phyloP scores from a whole-genome alignment of 176 grass and related monocot species.

The Oryza longistaminata region DNA sequence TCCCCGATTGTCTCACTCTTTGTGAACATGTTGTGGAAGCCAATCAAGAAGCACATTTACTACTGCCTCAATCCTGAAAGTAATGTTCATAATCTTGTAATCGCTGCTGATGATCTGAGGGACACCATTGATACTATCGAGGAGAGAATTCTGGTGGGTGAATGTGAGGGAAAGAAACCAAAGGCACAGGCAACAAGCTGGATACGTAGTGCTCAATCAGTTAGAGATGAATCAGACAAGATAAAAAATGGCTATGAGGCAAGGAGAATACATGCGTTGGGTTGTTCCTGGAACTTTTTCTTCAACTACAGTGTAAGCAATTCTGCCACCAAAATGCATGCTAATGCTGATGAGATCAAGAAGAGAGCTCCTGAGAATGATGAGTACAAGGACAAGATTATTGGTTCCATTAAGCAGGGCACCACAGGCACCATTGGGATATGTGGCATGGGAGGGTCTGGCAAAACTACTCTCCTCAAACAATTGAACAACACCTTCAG shows the following conservation, averaged over 20 bases:
- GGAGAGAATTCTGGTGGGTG: neutral
- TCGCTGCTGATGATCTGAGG: neutral
- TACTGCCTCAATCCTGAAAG: neutral
- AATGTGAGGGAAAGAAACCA: neutral
- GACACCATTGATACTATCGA: neutral
- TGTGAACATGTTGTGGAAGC: neutral
- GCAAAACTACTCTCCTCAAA: too few species aligned
- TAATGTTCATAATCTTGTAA: neutral
- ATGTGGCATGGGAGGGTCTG: too few species aligned
- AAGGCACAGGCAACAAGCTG: neutral
- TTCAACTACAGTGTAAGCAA: neutral
- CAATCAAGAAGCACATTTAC: neutral
- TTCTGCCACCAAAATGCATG: neutral
- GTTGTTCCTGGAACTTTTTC: conserved; percentile 13
- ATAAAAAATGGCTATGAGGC: neutral
- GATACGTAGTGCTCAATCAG: neutral
- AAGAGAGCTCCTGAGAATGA: neutral
- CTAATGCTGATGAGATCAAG: neutral
- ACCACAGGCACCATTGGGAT: too few species aligned
- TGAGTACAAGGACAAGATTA: too few species aligned
- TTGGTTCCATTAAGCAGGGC: too few species aligned
- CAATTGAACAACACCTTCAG: too few species aligned
- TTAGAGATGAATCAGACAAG: neutral
- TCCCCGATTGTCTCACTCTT: neutral
- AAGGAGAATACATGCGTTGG: neutral